Conservation (phyloP, 2,329 filamentous ascomycete species). For the Spiromastix sp. region DNA sequence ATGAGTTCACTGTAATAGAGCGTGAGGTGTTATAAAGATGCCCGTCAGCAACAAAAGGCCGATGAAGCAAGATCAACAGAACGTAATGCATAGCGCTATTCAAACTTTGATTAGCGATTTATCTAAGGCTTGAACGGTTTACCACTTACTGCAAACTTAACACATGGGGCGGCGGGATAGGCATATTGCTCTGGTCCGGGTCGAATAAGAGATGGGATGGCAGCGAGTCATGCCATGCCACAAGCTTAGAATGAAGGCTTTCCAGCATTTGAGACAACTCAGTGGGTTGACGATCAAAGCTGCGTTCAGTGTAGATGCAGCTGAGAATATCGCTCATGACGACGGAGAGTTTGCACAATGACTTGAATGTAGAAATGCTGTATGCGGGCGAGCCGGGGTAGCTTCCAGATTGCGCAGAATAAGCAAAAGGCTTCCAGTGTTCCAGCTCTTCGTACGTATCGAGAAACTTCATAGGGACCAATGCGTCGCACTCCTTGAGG, state of each 20-base stretch:
- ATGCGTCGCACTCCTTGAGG: not conserved
- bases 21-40: not conserved
- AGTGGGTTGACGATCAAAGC: not conserved
- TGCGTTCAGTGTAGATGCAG: not conserved
- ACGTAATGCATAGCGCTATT: not conserved
- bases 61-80: not conserved
- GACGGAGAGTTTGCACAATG: not conserved
- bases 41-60: not conserved
- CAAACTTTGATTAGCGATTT: not conserved
- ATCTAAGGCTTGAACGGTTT: not conserved
- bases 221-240: not conserved
- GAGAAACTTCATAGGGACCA: slow-evolving; percentile 20
- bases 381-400: not conserved
- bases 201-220: not conserved
- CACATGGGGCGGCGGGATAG: not conserved
- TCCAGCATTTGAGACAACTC: not conserved
- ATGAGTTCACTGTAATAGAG: too few species aligned
- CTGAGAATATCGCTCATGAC: not conserved
- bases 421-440: slow-evolving; percentile 36
- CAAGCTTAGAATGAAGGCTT: not conserved
- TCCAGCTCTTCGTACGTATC: slow-evolving; percentile 38
- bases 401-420: slow-evolving; percentile 23
- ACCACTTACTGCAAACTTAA: not conserved
- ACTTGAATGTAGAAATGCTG: not conserved
- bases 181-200: not conserved